Conservation (phyloP, 768 basidiomycete species). For the Boletellus ananas region DNA sequence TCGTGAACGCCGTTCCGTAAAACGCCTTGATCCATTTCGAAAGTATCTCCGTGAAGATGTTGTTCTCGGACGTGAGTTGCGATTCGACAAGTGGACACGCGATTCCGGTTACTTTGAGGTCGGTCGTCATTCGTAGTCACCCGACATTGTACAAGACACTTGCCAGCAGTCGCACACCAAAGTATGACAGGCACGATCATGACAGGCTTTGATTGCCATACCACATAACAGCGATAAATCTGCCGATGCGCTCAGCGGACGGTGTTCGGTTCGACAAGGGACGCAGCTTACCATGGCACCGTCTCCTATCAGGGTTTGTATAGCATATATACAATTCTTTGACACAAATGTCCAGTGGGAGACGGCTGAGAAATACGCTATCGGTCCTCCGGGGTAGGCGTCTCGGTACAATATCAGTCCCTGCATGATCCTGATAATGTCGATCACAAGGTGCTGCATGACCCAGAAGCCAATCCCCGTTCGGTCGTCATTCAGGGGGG, state of each 20-base stretch:
- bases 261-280: neutral
- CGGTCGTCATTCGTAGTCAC: neutral
- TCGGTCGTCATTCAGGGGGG: too few species aligned
- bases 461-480: neutral
- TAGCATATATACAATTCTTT: neutral
- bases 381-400: conserved; percentile 21
- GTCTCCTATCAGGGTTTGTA: conserved; percentile 9
- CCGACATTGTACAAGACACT: neutral
- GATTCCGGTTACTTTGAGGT: conserved; percentile 7
- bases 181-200: conserved; percentile 7
- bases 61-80: neutral
- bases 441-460: conserved; percentile 21
- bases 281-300: conserved; percentile 5
- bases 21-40: conserved; percentile 6
- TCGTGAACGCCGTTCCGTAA: conserved; percentile 1
- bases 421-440: conserved; percentile 18
- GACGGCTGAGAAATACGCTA: conserved; percentile 19
- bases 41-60: conserved; percentile 2
- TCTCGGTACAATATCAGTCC: conserved; percentile 25
- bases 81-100: neutral
- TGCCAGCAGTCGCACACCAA: conserved; percentile 3
- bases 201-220: conserved; percentile 6
- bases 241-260: neutral
- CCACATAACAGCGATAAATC: conserved; percentile 12
- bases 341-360: conserved; percentile 12